Base-by-base conservation (phyloP, 345 rosid genomes). In the Lumnitzera littorea region DNA sequence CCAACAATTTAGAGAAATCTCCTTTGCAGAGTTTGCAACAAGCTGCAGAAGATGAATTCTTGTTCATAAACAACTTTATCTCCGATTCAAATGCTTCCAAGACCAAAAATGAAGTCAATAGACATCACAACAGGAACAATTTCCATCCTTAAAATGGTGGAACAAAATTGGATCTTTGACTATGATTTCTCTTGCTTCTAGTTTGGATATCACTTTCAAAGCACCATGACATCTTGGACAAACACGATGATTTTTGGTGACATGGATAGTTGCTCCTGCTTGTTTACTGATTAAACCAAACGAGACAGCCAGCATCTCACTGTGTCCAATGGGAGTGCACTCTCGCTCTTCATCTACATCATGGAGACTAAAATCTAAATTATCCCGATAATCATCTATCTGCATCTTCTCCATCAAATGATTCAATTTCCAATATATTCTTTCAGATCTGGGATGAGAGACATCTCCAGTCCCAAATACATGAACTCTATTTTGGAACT, bases 261-360 rank as follows among this genome's bases (percentile, higher is more conserved):
- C 65, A 3, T 67, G 77, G 62, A 83, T 72, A 4, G 75, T 49
- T 43, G 29, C 54, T 43, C 69, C 67, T 8, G 70, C 64, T 57
- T 61, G 70, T 23, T 75, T 72, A 48, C 75, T 80, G 46, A 83
- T 72, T 13, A 83, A 80, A 48, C 88, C 85, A 48, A 80, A 74
- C 50, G 82, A 63, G 55, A 80, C 61, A 2, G 85, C 85, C 66
- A 80, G 70, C 80, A 80, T 65, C 65, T 83, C 88, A n/a, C 85
- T 74, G 57, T 80, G 85, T 36, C 75, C 80, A 48, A 69, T 70
- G 53, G 43, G 71, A 50, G 41, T 56, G 59, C 80, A 74, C 54
- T 83, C 78, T 27, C 83, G 74, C 58, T 76, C 80, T 72, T 78
- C 83, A 61, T 70, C 77, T 48, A 76, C 80, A 61, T 76, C 83